Percentiles rank a stretch among this genome's conserved stretches.
phyloP scores from a whole-genome alignment of 495 filamentous ascomycete species.

The Margaritispora aquatica region DNA sequence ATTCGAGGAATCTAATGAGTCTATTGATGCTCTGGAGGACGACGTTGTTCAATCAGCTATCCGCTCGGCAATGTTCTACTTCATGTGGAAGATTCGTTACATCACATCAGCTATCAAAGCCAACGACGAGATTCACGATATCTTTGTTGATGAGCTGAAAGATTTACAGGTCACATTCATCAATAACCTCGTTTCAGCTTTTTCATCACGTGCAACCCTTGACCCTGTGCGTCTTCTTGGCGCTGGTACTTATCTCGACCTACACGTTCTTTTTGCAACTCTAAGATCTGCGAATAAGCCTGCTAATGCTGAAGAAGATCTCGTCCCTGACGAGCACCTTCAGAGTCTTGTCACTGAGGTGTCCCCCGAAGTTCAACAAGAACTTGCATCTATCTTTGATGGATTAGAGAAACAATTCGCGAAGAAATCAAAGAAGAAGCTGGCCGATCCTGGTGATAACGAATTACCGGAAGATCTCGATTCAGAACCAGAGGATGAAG shows the following conservation, averaged over 20 bases:
- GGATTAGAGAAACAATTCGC: slow-evolving; percentile 70
- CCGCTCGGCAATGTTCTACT: slow-evolving; percentile 73
- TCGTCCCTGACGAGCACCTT: slow-evolving; percentile 39
- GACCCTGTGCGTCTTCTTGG: slow-evolving; percentile 75
- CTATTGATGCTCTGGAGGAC: slow-evolving; percentile 63
- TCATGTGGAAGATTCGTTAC: slow-evolving; percentile 82
- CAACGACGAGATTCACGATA: slow-evolving; percentile 36
- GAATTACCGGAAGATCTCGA: slow-evolving; percentile 56
- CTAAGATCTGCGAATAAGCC: slow-evolving; percentile 41
- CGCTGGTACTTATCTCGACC: slow-evolving; percentile 67
- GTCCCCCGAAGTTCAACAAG: slow-evolving; percentile 43
- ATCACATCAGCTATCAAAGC: slow-evolving; percentile 34
- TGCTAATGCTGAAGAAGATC: slow-evolving; percentile 11
- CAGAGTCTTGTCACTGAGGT: slow-evolving; percentile 61
- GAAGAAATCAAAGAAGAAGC: slow-evolving; percentile 54
- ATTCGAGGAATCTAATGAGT: slow-evolving; percentile 54
- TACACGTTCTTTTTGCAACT: slow-evolving; percentile 72
- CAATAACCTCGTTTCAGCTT: slow-evolving; percentile 55
- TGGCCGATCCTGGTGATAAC: slow-evolving; percentile 62
- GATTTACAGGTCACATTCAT: slow-evolving; percentile 50
- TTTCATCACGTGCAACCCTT: slow-evolving; percentile 54
- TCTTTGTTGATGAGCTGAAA: slow-evolving; percentile 51
- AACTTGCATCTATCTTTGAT: slow-evolving; percentile 68
- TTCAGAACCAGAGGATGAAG: slow-evolving; percentile 56
- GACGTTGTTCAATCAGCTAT: slow-evolving; percentile 68